phyloP scores from a whole-genome alignment of 1,284 basidiomycete species.

The Apiotrichum sp. region DNA sequence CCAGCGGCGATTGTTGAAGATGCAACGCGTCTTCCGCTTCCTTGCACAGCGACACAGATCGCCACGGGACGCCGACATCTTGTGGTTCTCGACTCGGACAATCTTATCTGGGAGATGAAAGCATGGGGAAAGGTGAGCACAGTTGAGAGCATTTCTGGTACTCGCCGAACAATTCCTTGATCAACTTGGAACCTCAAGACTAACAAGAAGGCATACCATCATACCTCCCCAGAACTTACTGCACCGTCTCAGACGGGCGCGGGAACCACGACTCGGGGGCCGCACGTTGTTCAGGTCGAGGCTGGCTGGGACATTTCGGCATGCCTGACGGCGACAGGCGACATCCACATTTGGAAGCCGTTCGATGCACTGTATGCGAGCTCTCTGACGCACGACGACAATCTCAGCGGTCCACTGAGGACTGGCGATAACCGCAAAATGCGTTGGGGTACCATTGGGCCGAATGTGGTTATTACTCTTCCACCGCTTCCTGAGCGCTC shows the following conservation, averaged over 20 bases:
- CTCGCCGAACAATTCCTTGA: too few relatives aligned
- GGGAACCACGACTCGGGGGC: slow-evolving; percentile 10
- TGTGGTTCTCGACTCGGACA: slow-evolving; percentile 39
- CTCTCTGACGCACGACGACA: slow-evolving; percentile 29
- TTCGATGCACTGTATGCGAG: slow-evolving; percentile 36
- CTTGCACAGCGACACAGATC: slow-evolving; percentile 28
- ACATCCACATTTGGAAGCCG: slow-evolving; percentile 72
- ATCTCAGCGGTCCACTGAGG: slow-evolving; percentile 45
- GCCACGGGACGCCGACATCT: slow-evolving; percentile 35
- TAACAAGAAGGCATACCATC: slow-evolving; percentile 28
- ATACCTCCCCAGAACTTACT: slow-evolving; percentile 30
- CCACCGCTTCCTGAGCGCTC: neutral
- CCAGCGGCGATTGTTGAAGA: slow-evolving; percentile 22
- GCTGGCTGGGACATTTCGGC: slow-evolving; percentile 70
- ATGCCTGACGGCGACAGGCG: slow-evolving; percentile 61
- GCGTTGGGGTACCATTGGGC: slow-evolving; percentile 31
- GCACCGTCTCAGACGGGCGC: slow-evolving; percentile 27
- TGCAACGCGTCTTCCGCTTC: slow-evolving; percentile 35
- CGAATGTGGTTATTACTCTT: slow-evolving; percentile 21
- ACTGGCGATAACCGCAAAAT: slow-evolving; percentile 38
- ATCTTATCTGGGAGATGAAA: slow-evolving; percentile 42
- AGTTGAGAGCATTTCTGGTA: too few relatives aligned
- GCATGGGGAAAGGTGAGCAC: slow-evolving; percentile 34
- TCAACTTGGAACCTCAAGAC: too few relatives aligned
- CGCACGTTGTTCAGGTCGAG: slow-evolving; percentile 57